Evolutionary conservation across 2,329 filamentous ascomycete species (phyloP), one percentile per base, ranked within the genome.

Genomic region (Epicoccum nigrum): DNA sequence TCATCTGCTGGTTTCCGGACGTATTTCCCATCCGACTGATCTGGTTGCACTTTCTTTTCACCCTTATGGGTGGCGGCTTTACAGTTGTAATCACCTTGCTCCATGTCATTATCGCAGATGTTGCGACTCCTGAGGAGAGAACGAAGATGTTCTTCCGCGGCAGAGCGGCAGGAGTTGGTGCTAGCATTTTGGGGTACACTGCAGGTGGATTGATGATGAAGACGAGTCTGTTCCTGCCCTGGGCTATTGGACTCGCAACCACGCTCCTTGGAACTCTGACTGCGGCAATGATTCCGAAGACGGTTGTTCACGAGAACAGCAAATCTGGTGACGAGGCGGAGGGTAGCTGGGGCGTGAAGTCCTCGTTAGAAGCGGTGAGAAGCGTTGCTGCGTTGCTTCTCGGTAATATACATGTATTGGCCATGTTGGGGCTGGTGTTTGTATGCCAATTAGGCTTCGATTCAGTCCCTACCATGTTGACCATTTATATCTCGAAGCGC

Each of bases 371-470:
- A 12, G 45, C 48, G 2, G 9, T 53, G 31, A 45, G 15, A 9
- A 32, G 38, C 4, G 40, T 44, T 8, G 19, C 20, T 7, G 9
- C 11, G 12, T 19, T 59, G 17, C 35, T 59, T 9, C 9, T 51
- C 9, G 54, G 54, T 13, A 49, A 59, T 17, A 46, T 28, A 43
- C 53, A 55, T 19, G 41, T 60, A 3, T 7, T 54, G 4, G 32
- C 34, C 0, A 58, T 63, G 46, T 31, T 63, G 23, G 7, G 48
- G 1, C 21, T 61, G 4, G 55, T 56, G 4, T 57, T 61, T 17
- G 9, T 61, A 8, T 56, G 54, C 25, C 60, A 63, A 40, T 32
- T 63, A 2, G 58, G 58, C 9, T 61, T 51, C 27, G 60, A 63
- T 41, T 54, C 54, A 8, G 47, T 61, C 1, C 56, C 58, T 0